Percentiles rank a stretch among this genome's conserved stretches.
phyloP scores from a whole-genome alignment of 192 early-diverging fungal genomes.

The Coemansia sp. region DNA sequence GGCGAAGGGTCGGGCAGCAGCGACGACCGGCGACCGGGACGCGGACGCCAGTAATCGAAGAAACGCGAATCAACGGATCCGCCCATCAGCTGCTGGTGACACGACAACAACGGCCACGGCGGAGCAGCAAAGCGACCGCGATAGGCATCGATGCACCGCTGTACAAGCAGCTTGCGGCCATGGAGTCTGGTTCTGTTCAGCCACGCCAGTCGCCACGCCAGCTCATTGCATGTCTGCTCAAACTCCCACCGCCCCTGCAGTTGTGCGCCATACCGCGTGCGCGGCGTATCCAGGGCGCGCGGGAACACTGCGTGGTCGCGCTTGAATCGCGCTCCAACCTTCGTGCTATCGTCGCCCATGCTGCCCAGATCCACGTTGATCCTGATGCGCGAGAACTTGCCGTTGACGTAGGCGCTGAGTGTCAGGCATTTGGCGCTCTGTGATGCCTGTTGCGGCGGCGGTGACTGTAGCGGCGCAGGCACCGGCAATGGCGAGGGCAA shows the following conservation, averaged over 20 bases:
- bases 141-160: constrained; percentile 52
- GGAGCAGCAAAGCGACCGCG: constrained; percentile 39
- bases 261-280: constrained; percentile 27
- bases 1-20: not conserved
- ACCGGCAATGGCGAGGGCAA: constrained; percentile 1
- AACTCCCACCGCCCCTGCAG: constrained; percentile 69
- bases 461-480: not conserved
- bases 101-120: constrained; percentile 38
- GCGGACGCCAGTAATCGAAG: constrained; percentile 39
- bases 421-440: constrained; percentile 39
- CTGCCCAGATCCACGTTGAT: constrained; percentile 36
- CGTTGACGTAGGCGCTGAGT: constrained; percentile 29
- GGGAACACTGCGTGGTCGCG: constrained; percentile 52
- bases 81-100: constrained; percentile 20
- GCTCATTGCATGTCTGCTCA: constrained; percentile 77
- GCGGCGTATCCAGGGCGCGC: constrained; percentile 32
- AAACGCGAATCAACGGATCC: constrained; percentile 33
- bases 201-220: constrained; percentile 83
- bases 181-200: constrained; percentile 60
- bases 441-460: constrained; percentile 8
- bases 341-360: constrained; percentile 11
- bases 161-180: constrained; percentile 43
- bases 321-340: constrained; percentile 23
- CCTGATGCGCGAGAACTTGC: constrained; percentile 38
- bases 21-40: constrained; percentile 15